Conservation (phyloP, 176 grass and related monocot genomes). For the Neostapfia colusana region DNA sequence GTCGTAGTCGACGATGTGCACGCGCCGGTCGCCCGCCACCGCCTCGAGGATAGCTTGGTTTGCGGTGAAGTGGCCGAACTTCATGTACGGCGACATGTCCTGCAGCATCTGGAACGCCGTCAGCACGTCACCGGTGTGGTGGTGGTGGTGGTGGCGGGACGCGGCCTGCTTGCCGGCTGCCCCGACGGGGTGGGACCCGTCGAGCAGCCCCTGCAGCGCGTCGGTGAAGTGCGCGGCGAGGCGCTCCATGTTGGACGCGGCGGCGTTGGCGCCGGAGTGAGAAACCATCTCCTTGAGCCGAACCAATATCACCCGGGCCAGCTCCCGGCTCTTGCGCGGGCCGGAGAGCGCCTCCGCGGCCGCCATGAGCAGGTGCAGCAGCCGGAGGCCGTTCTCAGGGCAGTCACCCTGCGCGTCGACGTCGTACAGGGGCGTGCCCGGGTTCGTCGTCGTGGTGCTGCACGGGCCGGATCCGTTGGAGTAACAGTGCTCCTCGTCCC, state of each 20-base stretch:
- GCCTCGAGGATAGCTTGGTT: slow-evolving; percentile 85
- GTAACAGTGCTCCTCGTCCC: slow-evolving; percentile 28
- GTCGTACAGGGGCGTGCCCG: slow-evolving; percentile 39
- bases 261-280: slow-evolving; percentile 32
- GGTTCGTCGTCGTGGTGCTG: slow-evolving; percentile 61
- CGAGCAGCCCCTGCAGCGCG: slow-evolving; percentile 59
- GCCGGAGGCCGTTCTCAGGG: slow-evolving; percentile 58
- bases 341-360: slow-evolving; percentile 71
- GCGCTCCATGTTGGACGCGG: slow-evolving; percentile 70
- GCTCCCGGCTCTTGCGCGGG: slow-evolving; percentile 61
- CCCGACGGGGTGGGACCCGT: slow-evolving; percentile 35
- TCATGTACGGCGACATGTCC: slow-evolving; percentile 82
- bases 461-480: slow-evolving; percentile 41
- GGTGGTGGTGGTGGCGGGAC: slow-evolving; percentile 3
- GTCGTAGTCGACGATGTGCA: slow-evolving; percentile 78
- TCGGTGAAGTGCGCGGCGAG: slow-evolving; percentile 70
- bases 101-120: slow-evolving; percentile 83
- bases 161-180: background rate
- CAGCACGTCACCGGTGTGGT: slow-evolving; percentile 43
- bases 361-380: slow-evolving; percentile 68
- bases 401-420: background rate
- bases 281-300: slow-evolving; percentile 83
- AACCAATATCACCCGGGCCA: slow-evolving; percentile 90
- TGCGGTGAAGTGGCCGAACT: slow-evolving; percentile 76
- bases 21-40: slow-evolving; percentile 49